Evolutionary conservation across 352 stramenopile species (phyloP), one percentile per base, ranked within the genome.

Genomic region (Nothophytophthora sp.): DNA sequence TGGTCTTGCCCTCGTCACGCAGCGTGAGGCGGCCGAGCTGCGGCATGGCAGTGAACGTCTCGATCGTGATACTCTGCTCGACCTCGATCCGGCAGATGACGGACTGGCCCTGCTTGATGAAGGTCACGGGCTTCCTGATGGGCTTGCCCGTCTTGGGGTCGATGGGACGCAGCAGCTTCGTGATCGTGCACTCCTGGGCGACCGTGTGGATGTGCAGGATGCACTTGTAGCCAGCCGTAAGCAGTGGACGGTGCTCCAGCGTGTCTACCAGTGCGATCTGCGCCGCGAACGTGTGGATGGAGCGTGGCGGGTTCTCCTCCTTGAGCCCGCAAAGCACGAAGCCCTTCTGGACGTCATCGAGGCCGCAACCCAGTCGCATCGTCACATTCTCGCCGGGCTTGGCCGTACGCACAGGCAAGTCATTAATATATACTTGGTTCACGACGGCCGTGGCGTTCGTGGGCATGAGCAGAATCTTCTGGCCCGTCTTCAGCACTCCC

Each of bases 351-450:
- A 96, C 53, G 25, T 96, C 86, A 23, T 94, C 86, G 22, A 96
- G 67, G 32, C 69, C 69, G 38, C 94, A 92, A 39, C 79, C 92
- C 5, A 99, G 57, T 55, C 98, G 98, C 19, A 99, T 83, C 16
- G 92, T 86, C 35, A 99, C 93, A 81, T 99, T 99, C 61, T 99
- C 97, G 19, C 97, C 97, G 18, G 96, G 93, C 73, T 98, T 97
- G 30, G 97, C 97, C 42, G 76, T 96, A 15, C 84, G 69, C 28
- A 99, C 92, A 1, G 95, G 92, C 63, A 89, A 81, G 37, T 99
- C 93, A 60, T 98, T 98, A 45, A 97, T 95, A 54, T 89, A 91
- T 56, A 92, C 76, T 61, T 93, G 82, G 51, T 83, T 84, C 20
- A 91, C 73, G 23, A 88, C 55, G 22, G 71, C 70, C 15, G 62